phyloP scores from a whole-genome alignment of 2,329 filamentous ascomycete species.

The Lachnellula subtilissima region DNA sequence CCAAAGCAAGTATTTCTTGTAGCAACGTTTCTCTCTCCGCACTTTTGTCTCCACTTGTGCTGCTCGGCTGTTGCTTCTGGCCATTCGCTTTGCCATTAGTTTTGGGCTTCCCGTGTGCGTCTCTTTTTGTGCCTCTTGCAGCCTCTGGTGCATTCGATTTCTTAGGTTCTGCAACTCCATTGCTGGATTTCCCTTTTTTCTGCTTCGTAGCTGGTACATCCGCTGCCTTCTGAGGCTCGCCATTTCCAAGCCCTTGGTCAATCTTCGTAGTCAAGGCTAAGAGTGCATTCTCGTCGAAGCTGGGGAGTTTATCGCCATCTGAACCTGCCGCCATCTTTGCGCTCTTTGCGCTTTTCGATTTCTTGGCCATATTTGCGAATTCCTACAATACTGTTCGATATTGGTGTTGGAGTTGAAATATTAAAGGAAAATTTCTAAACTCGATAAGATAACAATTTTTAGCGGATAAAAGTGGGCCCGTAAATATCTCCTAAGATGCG shows the following conservation, averaged over 20 bases:
- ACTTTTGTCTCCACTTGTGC: conserved; percentile 11
- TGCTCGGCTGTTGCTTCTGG: conserved; percentile 13
- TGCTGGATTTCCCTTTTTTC: conserved; percentile 41
- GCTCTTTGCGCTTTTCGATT: conserved; percentile 10
- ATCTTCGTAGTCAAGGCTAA: conserved; percentile 52
- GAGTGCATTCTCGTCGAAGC: conserved; percentile 48
- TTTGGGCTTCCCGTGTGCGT: conserved; percentile 30
- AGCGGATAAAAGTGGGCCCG: background rate
- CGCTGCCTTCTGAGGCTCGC: conserved; percentile 27
- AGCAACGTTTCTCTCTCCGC: conserved; percentile 41
- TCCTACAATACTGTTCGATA: no score
- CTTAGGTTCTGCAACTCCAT: conserved; percentile 4
- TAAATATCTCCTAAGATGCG: background rate
- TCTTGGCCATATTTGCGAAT: background rate
- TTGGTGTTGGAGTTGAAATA: background rate
- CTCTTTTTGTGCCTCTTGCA: conserved; percentile 32
- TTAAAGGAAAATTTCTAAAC: conserved; percentile 1
- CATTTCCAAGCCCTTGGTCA: conserved; percentile 45
- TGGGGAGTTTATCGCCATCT: conserved; percentile 28
- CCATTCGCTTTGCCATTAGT: conserved; percentile 20
- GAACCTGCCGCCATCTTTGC: conserved; percentile 16
- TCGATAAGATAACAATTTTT: conserved; percentile 9
- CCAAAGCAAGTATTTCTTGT: conserved; percentile 60
- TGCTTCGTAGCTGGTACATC: conserved; percentile 23
- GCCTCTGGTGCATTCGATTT: conserved; percentile 8